Evolutionary conservation across 73 alveolate species (phyloP), one percentile per base, ranked within the genome.

Genomic region (Paramecium bursaria): DNA sequence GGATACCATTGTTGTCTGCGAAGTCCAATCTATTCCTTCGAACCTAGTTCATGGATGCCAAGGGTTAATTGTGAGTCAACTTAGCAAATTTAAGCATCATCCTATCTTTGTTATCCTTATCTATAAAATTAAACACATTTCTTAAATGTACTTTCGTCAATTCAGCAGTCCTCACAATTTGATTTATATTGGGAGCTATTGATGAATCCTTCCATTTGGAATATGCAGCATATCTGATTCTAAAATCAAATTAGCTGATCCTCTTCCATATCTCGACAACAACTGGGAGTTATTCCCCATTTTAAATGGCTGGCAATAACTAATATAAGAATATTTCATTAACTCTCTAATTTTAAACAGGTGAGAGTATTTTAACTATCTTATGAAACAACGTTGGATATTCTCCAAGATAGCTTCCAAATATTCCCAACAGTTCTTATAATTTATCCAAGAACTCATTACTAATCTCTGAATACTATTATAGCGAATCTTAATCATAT

Each of bases 41-140:
- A 21, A 67, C 9, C 14, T 21, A 14, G 21, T 67, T 39, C 82
- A 39, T 67, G 15, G 44, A 39, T 4, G 44, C 44, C 44, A 67
- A 25, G 6, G 82, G 60, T 67, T 67, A n/a, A 35, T 42, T 33
- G 30, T 67, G 82, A 1, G 60, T 25, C 4, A 26, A 47, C 7
- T 67, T 67, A 22, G 60, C 57, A 15, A 39, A 67, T 42, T 67
- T 67, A 2, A 67, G 15, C 82, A 39, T 67, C 82, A 67, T 39
- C 44, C 21, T 67, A 67, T 39, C 82, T 42, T 67, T 67, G 22
- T 67, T 67, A 35, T 67, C 79, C 23, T 60, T 60, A 60, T 60
- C 79, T 15, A 67, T 67, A 21, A 39, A 39, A 39, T 67, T 60
- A 19, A 67, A 67, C 26, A 67, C 33, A 15, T 44, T 33, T 30